phyloP scores from a whole-genome alignment of 2,329 filamentous ascomycete species.

The Elsinoe perseae region DNA sequence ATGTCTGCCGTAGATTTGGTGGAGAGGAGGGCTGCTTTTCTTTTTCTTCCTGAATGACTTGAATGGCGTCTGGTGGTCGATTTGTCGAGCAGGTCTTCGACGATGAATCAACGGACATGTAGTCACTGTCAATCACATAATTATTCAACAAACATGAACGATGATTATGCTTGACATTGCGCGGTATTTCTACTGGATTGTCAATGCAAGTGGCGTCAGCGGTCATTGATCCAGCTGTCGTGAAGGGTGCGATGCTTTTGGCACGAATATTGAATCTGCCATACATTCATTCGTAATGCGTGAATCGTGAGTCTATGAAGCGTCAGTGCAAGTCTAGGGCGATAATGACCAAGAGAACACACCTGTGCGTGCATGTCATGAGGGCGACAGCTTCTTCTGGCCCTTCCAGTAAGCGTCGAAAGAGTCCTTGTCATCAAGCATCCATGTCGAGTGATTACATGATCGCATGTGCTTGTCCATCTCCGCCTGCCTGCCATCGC shows the following conservation, averaged over 20 bases:
- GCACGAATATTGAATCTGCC: background rate
- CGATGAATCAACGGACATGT: background rate
- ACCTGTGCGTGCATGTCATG: background rate
- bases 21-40: background rate
- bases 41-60: background rate
- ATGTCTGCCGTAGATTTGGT: background rate
- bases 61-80: background rate
- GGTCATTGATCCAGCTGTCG: background rate
- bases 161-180: background rate
- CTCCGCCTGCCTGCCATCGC: slow-evolving; percentile 11
- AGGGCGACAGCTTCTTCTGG: slow-evolving; percentile 4
- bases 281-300: background rate
- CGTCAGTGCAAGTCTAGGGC: background rate
- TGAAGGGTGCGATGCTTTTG: background rate
- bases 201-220: background rate
- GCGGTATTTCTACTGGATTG: background rate
- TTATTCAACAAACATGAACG: background rate
- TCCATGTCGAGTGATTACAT: slow-evolving; percentile 8
- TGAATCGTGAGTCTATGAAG: background rate
- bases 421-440: slow-evolving; percentile 10
- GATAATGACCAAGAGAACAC: background rate
- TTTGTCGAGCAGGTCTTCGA: background rate
- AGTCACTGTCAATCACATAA: slow-evolving; percentile 11
- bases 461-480: slow-evolving; percentile 16
- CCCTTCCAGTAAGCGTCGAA: slow-evolving; percentile 14